Percentiles rank a stretch among this genome's conserved stretches.
Evolutionary conservation across 805 yeast genomes (phyloP).

Genomic region (Blastobotrys terrestris): DNA sequence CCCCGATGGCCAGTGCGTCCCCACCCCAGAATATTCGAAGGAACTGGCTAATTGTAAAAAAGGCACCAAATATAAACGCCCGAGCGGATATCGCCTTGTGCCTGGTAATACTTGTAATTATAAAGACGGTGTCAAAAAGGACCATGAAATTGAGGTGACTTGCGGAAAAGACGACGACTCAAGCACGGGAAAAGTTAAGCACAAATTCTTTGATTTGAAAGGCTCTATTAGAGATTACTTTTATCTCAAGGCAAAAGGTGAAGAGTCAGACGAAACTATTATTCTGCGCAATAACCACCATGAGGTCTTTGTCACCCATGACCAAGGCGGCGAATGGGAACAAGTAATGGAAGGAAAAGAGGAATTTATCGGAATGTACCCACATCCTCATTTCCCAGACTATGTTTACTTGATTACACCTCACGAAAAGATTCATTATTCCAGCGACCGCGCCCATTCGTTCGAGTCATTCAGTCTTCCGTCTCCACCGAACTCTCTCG

Average conservation of each 20-base stretch:
- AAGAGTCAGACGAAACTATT: slow-evolving; percentile 53
- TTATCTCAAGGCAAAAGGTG: slow-evolving; percentile 48
- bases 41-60: slow-evolving; percentile 23
- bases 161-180: slow-evolving; percentile 34
- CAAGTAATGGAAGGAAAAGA: slow-evolving; percentile 34
- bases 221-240: slow-evolving; percentile 51
- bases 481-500: slow-evolving; percentile 36
- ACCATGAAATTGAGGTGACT: slow-evolving; percentile 26
- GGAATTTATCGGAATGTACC: slow-evolving; percentile 46
- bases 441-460: slow-evolving; percentile 61
- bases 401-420: slow-evolving; percentile 50
- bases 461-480: slow-evolving; percentile 49
- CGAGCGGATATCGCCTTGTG: slow-evolving; percentile 37
- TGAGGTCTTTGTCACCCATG: slow-evolving; percentile 57
- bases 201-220: slow-evolving; percentile 40
- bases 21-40: slow-evolving; percentile 29
- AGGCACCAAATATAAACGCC: slow-evolving; percentile 29
- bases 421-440: slow-evolving; percentile 44
- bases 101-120: slow-evolving; percentile 43
- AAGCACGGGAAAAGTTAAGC: slow-evolving; percentile 33
- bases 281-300: slow-evolving; percentile 50
- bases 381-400: slow-evolving; percentile 56
- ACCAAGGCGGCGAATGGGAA: slow-evolving; percentile 54
- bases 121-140: slow-evolving; percentile 25
- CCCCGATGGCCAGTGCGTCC: slow-evolving; percentile 43